Evolutionary conservation across 805 yeast genomes (phyloP).

Genomic region (Cephaloascus albidus): DNA sequence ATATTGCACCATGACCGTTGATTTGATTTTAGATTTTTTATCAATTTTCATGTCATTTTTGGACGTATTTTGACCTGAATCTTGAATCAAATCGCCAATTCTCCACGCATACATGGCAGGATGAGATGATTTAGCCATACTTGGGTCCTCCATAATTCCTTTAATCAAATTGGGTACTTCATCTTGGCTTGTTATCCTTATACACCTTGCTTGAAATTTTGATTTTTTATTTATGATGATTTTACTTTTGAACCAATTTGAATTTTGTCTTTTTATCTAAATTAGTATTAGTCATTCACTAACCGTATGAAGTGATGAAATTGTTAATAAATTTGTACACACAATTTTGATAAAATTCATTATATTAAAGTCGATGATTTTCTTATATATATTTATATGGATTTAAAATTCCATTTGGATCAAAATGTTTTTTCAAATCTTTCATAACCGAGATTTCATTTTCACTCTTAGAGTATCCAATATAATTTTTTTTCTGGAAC

Average conservation of each 20-base stretch:
- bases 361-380: too few species aligned
- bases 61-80: not conserved
- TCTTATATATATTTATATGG: constrained; percentile 86
- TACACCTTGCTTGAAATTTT: constrained; percentile 56
- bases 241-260: constrained; percentile 20
- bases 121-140: constrained; percentile 53
- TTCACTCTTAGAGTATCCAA: constrained; percentile 74
- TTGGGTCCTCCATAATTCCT: constrained; percentile 36
- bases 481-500: constrained; percentile 87
- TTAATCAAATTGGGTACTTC: constrained; percentile 35
- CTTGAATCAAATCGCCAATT: constrained; percentile 18
- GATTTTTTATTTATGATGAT: constrained; percentile 43
- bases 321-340: not conserved
- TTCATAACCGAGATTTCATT: constrained; percentile 68
- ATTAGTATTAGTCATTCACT: not conserved
- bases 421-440: constrained; percentile 70
- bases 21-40: not conserved
- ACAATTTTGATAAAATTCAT: too few species aligned
- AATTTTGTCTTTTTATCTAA: not conserved
- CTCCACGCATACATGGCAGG: constrained; percentile 73
- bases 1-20: constrained; percentile 6
- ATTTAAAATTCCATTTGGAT: constrained; percentile 86
- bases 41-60: not conserved
- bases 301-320: not conserved
- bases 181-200: constrained; percentile 20